Conservation (phyloP, 1,284 basidiomycete species). For the Coniophora puteana region DNA sequence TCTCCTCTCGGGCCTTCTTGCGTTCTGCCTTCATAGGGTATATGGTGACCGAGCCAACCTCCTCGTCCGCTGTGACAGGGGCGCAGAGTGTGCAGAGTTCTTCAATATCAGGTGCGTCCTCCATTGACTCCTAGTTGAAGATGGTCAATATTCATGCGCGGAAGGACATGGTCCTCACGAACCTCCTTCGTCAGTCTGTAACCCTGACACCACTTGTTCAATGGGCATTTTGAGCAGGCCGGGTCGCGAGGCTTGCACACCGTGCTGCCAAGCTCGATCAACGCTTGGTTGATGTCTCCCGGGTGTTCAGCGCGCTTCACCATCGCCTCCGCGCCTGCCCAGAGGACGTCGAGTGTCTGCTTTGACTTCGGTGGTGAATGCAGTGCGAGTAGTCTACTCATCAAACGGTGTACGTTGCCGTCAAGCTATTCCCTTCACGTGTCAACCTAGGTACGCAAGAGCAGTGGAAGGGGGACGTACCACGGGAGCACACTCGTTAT, state of each 20-base stretch:
- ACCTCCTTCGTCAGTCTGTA: slow-evolving; percentile 30
- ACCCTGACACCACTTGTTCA: slow-evolving; percentile 66
- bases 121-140: slow-evolving; percentile 6
- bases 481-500: slow-evolving; percentile 79
- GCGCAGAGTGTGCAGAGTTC: slow-evolving; percentile 74
- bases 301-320: slow-evolving; percentile 54
- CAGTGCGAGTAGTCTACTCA: slow-evolving; percentile 79
- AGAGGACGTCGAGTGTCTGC: slow-evolving; percentile 74
- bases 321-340: slow-evolving; percentile 71
- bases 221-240: slow-evolving; percentile 68
- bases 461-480: slow-evolving; percentile 47
- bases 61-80: slow-evolving; percentile 43
- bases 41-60: slow-evolving; percentile 46
- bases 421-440: slow-evolving; percentile 59
- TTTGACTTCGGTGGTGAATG: slow-evolving; percentile 82
- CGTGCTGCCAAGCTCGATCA: slow-evolving; percentile 87
- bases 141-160: slow-evolving; percentile 8
- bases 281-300: slow-evolving; percentile 86
- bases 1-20: slow-evolving; percentile 82
- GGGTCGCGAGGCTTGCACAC: slow-evolving; percentile 86
- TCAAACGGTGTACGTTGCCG: slow-evolving; percentile 85
- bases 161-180: slow-evolving; percentile 5
- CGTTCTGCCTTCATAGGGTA: slow-evolving; percentile 89
- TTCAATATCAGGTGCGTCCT: slow-evolving; percentile 57
- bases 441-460: not conserved